Evolutionary conservation across 495 filamentous ascomycete species (phyloP), one percentile per base, ranked within the genome.

Genomic region (Cairneyella variabilis): DNA sequence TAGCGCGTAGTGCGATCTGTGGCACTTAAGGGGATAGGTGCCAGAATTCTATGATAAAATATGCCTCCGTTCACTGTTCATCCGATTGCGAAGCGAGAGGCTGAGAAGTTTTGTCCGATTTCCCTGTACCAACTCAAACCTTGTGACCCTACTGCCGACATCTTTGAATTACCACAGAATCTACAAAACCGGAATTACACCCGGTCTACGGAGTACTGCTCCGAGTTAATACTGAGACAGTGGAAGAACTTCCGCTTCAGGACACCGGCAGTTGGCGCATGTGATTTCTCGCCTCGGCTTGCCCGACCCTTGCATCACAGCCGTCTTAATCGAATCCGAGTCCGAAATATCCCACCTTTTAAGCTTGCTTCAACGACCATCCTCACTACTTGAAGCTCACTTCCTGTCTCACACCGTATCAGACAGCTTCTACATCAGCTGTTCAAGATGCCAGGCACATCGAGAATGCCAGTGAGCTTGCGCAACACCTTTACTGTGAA

Each of bases 391-490:
- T 51, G n/a, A 18, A 40, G 8, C 25, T 22, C 28, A 7, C 28
- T 32, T 6, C 28, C 28, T 14, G 6, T 32, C n/a, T n/a, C n/a
- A n/a, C n/a, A n/a, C n/a, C n/a, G n/a, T n/a, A n/a, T 28, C 18
- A 12, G 26, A 25, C 46, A 43, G 43, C 44, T 45, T 43, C 51
- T 26, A 44, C 26, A 9, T 34, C 11, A 25, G 16, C 44, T 43
- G 36, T 47, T 54, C 67, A 75, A 32, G 27, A 82, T 83, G 79
- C 75, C 80, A 39, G 83, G 83, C 63, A 78, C 78, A 44, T 84
- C 82, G 48, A 73, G 84, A 66, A 79, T 88, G 68, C 83, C 84
- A 61, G 71, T 84, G 44, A 85, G 81, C 67, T 70, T 88, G 65
- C 73, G 83, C 43, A 77, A 80, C 65, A 79, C 75, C 69, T 79